A percentile compares a stretch with the other conserved stretches of the same genome.
Evolutionary conservation across 352 stramenopile genomes (phyloP).

Genomic region (Globisporangium carolinianum): DNA sequence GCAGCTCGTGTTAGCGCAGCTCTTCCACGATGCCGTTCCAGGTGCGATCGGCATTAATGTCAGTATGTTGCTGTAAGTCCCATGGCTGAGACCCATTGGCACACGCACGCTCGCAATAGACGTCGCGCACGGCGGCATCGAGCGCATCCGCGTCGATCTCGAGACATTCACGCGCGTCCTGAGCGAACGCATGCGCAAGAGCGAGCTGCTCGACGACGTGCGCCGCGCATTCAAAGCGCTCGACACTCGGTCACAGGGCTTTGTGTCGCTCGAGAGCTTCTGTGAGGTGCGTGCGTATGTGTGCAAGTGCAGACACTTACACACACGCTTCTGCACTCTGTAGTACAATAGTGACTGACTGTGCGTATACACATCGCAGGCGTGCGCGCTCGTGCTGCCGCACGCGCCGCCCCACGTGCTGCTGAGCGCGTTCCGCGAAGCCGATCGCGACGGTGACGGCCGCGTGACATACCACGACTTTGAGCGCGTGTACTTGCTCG

Average conservation of each 20-base stretch:
- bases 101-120: neutral
- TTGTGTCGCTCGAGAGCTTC: conserved; percentile 61
- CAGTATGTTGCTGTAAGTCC: no score
- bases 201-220: conserved; percentile 48
- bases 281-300: conserved; percentile 14
- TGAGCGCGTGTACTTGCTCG: conserved; percentile 8
- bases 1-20: conserved; percentile 53
- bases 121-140: conserved; percentile 2
- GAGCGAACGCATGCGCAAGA: conserved; percentile 26
- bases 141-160: conserved; percentile 16
- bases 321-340: neutral
- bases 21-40: conserved; percentile 27
- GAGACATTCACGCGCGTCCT: conserved; percentile 25
- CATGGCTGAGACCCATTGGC: no score
- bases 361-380: conserved; percentile 9
- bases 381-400: conserved; percentile 30
- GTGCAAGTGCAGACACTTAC: neutral
- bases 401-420: conserved; percentile 25
- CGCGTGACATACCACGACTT: conserved; percentile 15
- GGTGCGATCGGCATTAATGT: neutral
- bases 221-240: conserved; percentile 60
- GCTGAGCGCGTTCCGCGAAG: conserved; percentile 36
- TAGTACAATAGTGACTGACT: neutral
- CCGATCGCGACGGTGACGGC: conserved; percentile 49
- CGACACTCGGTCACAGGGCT: conserved; percentile 47